Evolutionary conservation across 805 yeast species (phyloP), one percentile per base, ranked within the genome.

Genomic region (Monosporozyma aquatica): DNA sequence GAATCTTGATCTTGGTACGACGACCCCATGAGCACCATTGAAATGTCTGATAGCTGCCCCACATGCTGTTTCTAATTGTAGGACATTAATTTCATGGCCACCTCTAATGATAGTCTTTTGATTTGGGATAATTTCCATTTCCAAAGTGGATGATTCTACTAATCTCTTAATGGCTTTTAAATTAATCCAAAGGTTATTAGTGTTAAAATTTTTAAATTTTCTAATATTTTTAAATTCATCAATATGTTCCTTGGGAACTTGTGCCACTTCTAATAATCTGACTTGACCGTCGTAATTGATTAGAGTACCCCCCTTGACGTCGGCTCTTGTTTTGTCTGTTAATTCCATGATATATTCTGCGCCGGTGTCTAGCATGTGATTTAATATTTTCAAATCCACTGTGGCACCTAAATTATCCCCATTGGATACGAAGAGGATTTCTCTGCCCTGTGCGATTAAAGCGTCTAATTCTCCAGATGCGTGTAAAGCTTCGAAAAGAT

Each of bases 391-490:
- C 56, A 86, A 72, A 64, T 92, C 97, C 38, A 92, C 98, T 22
- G 97, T 94, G 40, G 98, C 98, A 59, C 98, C 98, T 65, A 92
- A 75, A 70, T 92, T 92, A 67, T 92, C 98, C 70, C 97, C 97
- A 66, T 92, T 92, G 47, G 97, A 90, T 36, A 92, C 97, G 58
- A 92, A 92, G 59, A 92, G 71, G 47, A 86, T 73, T 70, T 92
- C 98, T 71, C 92, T 87, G 54, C 98, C 98, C 61, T 86, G 90
- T 41, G 81, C 86, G 49, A 92, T 72, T 51, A 92, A 75, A 47
- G 82, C 78, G 61, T 92, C 97, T 52, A 92, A 74, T 61, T 90
- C 92, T 47, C 98, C 98, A 10, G 95, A 81, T 44, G 85, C 78
- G 46, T 83, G 80, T 59, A 92, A 72, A 18, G 92, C 72, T 70